Conservation (phyloP, 2,329 filamentous ascomycete genomes). For the Penicillium sp. region DNA sequence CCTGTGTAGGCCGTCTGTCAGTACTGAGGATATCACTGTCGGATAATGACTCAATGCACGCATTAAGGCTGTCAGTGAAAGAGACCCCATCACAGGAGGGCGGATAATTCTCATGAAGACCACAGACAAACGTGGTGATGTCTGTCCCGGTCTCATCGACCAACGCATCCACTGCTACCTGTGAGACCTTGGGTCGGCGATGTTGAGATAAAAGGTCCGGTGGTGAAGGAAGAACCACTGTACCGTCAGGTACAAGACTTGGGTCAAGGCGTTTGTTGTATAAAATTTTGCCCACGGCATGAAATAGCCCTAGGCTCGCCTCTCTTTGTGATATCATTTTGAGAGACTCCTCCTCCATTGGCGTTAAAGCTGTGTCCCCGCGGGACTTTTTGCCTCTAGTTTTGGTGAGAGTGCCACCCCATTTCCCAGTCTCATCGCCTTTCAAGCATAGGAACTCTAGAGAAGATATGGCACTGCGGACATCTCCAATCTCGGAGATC, state of each 20-base stretch:
- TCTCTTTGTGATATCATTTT: conserved; percentile 83
- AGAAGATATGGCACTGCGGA: conserved; percentile 87
- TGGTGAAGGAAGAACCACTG: conserved; percentile 54
- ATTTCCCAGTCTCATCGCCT: conserved; percentile 70
- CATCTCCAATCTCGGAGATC: conserved; percentile 84
- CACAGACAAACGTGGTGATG: conserved; percentile 82
- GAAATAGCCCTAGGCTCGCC: conserved; percentile 88
- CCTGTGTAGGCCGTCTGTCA: conserved; percentile 45
- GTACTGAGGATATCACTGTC: conserved; percentile 83
- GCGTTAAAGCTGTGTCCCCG: conserved; percentile 57
- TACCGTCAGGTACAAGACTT: conserved; percentile 34
- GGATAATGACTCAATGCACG: conserved; percentile 84
- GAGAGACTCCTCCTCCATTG: conserved; percentile 75
- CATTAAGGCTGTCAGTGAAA: conserved; percentile 75
- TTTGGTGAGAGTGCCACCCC: conserved; percentile 74
- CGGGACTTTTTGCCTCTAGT: conserved; percentile 64
- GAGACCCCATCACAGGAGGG: conserved; percentile 70
- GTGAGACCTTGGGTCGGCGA: conserved; percentile 61
- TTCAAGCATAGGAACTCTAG: conserved; percentile 90
- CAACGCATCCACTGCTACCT: conserved; percentile 71
- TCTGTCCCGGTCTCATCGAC: conserved; percentile 94
- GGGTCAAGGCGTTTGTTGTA: conserved; percentile 84
- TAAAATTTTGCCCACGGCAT: conserved; percentile 91
- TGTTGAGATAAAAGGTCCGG: conserved; percentile 60
- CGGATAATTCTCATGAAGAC: conserved; percentile 90